These are phyloP conservation scores for Heracleum sosnowskyi DNA, from an alignment of 129 eudicot species.

Conservation along the genomic window DNA sequence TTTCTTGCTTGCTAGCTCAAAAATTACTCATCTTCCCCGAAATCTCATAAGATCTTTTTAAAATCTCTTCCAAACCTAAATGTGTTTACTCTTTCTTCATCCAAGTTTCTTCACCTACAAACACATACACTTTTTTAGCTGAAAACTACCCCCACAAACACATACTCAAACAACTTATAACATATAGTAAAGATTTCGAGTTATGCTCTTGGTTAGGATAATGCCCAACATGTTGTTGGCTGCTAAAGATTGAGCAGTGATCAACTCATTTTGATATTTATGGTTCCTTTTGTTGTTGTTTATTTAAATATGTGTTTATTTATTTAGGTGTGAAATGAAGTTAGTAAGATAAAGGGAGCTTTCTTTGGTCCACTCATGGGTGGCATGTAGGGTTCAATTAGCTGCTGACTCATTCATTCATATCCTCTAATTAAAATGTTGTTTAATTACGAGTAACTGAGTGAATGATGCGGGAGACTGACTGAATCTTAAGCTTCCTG, in stretches of 20 bases:
- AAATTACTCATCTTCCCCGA: neutral
- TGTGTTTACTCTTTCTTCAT: neutral
- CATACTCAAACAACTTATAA: neutral
- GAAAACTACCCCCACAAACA: neutral
- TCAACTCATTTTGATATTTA: neutral
- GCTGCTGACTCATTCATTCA: slow-evolving; percentile 99
- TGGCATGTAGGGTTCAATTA: slow-evolving; percentile 56
- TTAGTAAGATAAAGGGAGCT: slow-evolving; percentile 51
- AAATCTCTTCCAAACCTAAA: neutral
- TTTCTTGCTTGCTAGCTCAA: neutral
- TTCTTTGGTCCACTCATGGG: slow-evolving; percentile 87
- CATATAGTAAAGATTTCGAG: neutral
- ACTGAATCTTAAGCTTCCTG: slow-evolving; percentile 23
- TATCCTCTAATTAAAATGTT: slow-evolving; percentile 25
- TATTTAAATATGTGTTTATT: neutral
- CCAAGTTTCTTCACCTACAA: neutral
- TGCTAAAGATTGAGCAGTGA: neutral
- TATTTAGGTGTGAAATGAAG: neutral
- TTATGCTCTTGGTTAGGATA: neutral
- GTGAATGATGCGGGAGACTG: slow-evolving; percentile 31
- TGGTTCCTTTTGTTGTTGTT: neutral
- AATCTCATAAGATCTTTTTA: neutral
- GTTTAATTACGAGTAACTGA: slow-evolving; percentile 13
- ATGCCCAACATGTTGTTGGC: neutral
- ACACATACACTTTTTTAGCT: too few relatives aligned